phyloP scores from a whole-genome alignment of 331 rosid genomes.

The Pyrus hybrid region DNA sequence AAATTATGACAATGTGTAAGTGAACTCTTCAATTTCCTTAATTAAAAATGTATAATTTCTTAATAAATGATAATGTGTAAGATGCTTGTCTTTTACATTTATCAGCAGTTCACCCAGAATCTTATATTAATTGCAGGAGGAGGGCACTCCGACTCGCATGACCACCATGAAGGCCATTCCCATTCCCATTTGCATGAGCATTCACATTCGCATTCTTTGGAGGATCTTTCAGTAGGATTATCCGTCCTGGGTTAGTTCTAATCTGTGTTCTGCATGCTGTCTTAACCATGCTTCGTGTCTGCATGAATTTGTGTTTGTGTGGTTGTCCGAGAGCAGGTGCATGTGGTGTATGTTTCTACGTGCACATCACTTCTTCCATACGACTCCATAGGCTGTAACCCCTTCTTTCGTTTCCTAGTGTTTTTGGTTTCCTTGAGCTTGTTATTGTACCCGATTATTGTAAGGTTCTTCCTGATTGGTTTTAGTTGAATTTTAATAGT shows the following conservation, averaged over 20 bases:
- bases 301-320: not conserved
- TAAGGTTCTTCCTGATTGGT: not conserved
- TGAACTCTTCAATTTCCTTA: not conserved
- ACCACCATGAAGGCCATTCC: conserved; percentile 42
- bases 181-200: conserved; percentile 38
- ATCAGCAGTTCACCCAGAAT: not conserved
- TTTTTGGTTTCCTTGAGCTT: not conserved
- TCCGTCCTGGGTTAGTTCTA: conserved; percentile 70
- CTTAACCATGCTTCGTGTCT: not conserved
- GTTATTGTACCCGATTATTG: not conserved
- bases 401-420: not conserved
- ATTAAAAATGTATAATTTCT: not conserved
- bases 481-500: conserved; percentile 8
- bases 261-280: not conserved
- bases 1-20: not conserved
- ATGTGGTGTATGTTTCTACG: not conserved
- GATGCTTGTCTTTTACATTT: not conserved
- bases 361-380: not conserved
- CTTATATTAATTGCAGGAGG: conserved; percentile 46
- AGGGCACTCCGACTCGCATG: conserved; percentile 58
- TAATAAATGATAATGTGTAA: not conserved
- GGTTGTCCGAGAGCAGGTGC: not conserved
- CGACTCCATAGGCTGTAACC: not conserved
- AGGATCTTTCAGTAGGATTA: conserved; percentile 80
- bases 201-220: conserved; percentile 72